Base-by-base conservation (phyloP, 2,329 filamentous ascomycete genomes). In the Fusarium globosum region DNA sequence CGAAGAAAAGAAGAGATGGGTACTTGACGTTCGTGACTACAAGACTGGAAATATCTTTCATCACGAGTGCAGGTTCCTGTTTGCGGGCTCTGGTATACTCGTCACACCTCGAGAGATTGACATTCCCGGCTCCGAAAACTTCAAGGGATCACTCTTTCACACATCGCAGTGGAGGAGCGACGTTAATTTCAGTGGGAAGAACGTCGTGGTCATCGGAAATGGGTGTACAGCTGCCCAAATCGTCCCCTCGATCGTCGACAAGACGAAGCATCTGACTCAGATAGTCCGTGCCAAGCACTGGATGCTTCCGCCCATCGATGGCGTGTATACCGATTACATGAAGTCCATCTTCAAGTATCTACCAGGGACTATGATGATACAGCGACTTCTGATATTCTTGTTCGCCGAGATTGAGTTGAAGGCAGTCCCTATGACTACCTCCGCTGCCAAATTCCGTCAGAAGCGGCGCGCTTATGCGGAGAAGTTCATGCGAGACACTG, bases 211-310 rank as follows among this genome's bases (percentile, higher is more conserved):
- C 21, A 62, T 62, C 16, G 60, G 60, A 2, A 62, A 62, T 35
- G 60, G 60, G 0, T 62, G 60, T 4, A 62, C 49, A 56, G 51
- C 49, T 41, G 60, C 51, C 9, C 60, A 62, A 15, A 39, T 57
- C 1, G 33, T 62, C 26, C 60, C 49, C 0, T 56, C 60, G 1
- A 33, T 57, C 1, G 51, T 57, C 4, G 41, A 57, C 9, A 33
- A 57, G 26, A 43, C 26, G 21, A 45, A 39, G 0, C 39, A 45
- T 26, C 23, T 62, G 12, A 57, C 60, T 0, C 49, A 62, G 14
- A 57, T 62, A 33, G 12, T 62, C 33, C 49, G 49, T 33, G 30
- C 49, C 21, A 62, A 62, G 13, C 49, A 62, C 16, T 62, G 49
- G 60, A 57, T 57, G 18, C 33, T 57, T 7, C 60, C 60, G 6